These are phyloP conservation scores for Hyphopichia fennica DNA, from an alignment of 1,139 yeast genomes.

Conservation along the genomic window DNA sequence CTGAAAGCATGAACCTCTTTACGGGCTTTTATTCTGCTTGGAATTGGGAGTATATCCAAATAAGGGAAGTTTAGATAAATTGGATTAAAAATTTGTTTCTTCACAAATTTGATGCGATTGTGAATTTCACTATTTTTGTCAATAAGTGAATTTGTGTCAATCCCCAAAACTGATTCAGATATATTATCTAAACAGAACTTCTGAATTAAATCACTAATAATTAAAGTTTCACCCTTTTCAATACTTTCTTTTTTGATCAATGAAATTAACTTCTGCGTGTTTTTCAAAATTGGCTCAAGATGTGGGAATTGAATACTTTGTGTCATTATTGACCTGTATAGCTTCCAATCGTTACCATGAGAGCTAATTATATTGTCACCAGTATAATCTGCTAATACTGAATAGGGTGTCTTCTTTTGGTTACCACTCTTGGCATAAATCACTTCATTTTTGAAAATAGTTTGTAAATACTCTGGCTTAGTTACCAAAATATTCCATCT, in stretches of 20 bases:
- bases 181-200: constrained; percentile 51
- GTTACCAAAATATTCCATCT: constrained; percentile 62
- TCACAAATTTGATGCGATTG: constrained; percentile 40
- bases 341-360: constrained; percentile 55
- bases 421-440: constrained; percentile 61
- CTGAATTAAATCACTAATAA: constrained; percentile 45
- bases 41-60: constrained; percentile 51
- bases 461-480: constrained; percentile 46
- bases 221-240: constrained; percentile 11
- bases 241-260: constrained; percentile 9
- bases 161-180: constrained; percentile 51
- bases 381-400: constrained; percentile 56
- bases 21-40: constrained; percentile 47
- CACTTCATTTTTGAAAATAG: constrained; percentile 50
- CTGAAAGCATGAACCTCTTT: constrained; percentile 46
- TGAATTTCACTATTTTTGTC: constrained; percentile 33
- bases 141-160: constrained; percentile 37
- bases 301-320: constrained; percentile 55
- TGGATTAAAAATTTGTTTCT: constrained; percentile 57
- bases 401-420: constrained; percentile 56
- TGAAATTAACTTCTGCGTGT: constrained; percentile 28
- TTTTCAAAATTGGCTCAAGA: constrained; percentile 28
- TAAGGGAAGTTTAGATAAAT: constrained; percentile 55
- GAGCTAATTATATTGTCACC: constrained; percentile 67
- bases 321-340: constrained; percentile 47